These are phyloP conservation scores for Alternaria brassicae DNA, from an alignment of 2,329 filamentous ascomycete genomes.

Conservation along the genomic window DNA sequence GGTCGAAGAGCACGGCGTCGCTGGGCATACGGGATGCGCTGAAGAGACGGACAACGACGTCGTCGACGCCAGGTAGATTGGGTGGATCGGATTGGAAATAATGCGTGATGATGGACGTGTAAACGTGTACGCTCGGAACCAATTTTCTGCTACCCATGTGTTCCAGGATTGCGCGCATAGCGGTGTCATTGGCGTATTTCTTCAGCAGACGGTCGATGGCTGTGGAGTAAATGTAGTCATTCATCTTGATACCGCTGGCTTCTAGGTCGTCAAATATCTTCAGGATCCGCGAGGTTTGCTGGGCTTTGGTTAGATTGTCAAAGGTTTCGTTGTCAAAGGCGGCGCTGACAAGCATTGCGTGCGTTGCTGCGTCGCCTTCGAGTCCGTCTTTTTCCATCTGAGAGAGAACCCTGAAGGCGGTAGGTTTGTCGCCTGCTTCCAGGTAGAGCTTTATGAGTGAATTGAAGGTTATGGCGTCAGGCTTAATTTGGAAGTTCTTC, in stretches of 20 bases:
- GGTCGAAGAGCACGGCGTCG: conserved; percentile 72
- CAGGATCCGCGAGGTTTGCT: conserved; percentile 62
- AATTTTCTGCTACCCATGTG: conserved; percentile 66
- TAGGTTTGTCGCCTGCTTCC: conserved; percentile 55
- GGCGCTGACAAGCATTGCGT: conserved; percentile 73
- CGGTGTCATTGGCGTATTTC: conserved; percentile 53
- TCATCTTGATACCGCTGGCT: conserved; percentile 63
- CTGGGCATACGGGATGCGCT: conserved; percentile 40
- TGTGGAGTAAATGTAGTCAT: conserved; percentile 70
- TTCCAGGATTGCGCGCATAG: conserved; percentile 66
- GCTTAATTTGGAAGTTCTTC: conserved; percentile 53
- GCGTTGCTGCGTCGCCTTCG: conserved; percentile 71
- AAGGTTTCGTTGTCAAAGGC: conserved; percentile 60
- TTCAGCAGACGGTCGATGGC: conserved; percentile 71
- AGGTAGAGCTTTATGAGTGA: conserved; percentile 70
- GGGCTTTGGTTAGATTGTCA: conserved; percentile 50
- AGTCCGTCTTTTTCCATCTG: conserved; percentile 66
- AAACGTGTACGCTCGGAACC: conserved; percentile 68
- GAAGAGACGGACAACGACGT: conserved; percentile 61
- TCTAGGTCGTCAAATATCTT: conserved; percentile 64
- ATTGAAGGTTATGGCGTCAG: conserved; percentile 67
- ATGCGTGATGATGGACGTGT: conserved; percentile 74
- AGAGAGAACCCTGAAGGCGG: conserved; percentile 62
- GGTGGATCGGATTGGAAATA: conserved; percentile 68
- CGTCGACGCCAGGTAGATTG: conserved; percentile 65